These are phyloP conservation scores for Xylaria sp. DNA, from an alignment of 2,329 filamentous ascomycete species.

Conservation along the genomic window DNA sequence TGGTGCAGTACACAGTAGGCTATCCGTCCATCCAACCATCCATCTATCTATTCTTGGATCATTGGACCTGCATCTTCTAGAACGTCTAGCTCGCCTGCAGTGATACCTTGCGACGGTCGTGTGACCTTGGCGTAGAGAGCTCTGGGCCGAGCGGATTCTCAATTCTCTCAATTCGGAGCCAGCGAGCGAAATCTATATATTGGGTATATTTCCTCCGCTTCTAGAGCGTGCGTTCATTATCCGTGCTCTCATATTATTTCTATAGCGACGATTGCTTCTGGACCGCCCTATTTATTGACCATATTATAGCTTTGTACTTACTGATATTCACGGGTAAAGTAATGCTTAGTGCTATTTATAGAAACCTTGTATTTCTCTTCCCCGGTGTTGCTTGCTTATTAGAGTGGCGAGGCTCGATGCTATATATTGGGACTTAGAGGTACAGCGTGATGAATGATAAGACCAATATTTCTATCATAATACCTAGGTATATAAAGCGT, in stretches of 20 bases:
- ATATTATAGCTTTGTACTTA: neutral
- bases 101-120: neutral
- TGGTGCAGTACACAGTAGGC: neutral
- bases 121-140: neutral
- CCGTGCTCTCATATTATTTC: constrained; percentile 8
- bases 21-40: neutral
- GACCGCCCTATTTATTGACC: constrained; percentile 5
- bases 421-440: constrained; percentile 5
- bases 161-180: too few relatives aligned
- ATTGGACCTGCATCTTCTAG: constrained; percentile 3
- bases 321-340: constrained; percentile 13
- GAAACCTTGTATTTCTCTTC: neutral
- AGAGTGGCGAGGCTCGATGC: neutral
- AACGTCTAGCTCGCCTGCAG: neutral
- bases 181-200: neutral
- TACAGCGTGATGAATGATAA: neutral
- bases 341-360: constrained; percentile 8
- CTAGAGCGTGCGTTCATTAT: constrained; percentile 16
- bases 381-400: neutral
- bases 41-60: neutral
- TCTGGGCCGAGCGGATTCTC: neutral
- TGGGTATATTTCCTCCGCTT: constrained; percentile 6
- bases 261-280: constrained; percentile 12
- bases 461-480: neutral
- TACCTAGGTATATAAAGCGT: neutral